These are phyloP conservation scores for Neoboletus brunneissimus DNA, from an alignment of 768 basidiomycete species.

Conservation along the genomic window DNA sequence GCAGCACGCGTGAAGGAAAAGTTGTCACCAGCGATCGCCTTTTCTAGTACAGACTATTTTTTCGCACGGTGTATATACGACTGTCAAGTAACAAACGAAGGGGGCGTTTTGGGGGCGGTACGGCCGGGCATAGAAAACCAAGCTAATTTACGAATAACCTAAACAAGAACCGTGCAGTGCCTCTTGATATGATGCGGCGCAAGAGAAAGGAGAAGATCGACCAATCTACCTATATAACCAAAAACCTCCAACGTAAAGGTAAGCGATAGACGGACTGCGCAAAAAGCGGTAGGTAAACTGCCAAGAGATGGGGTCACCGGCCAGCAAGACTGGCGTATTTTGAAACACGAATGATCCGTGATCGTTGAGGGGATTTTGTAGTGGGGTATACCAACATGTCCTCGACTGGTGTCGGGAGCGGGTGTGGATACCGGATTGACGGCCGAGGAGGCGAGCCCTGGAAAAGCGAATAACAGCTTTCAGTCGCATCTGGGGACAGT, in stretches of 20 bases:
- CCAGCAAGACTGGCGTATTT: conserved; percentile 33
- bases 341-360: conserved; percentile 21
- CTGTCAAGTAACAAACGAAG: not conserved
- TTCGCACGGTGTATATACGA: conserved; percentile 21
- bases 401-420: conserved; percentile 55
- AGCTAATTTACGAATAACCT: conserved; percentile 30
- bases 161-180: conserved; percentile 5
- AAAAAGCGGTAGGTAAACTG: not conserved
- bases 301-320: conserved; percentile 17
- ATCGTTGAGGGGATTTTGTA: conserved; percentile 5
- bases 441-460: conserved; percentile 14
- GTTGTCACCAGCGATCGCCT: not conserved
- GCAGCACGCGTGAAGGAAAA: conserved; percentile 15
- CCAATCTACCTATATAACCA: not conserved
- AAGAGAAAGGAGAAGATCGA: conserved; percentile 3
- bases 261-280: not conserved
- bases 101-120: too few species aligned
- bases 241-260: not conserved
- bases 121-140: not conserved
- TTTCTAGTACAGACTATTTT: not conserved
- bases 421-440: conserved; percentile 34
- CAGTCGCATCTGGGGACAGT: conserved; percentile 20
- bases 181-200: not conserved
- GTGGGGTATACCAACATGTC: conserved; percentile 42
- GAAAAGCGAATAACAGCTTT: conserved; percentile 14